phyloP scores from a whole-genome alignment of 306 rosid species.

The Boehmeria nivea region DNA sequence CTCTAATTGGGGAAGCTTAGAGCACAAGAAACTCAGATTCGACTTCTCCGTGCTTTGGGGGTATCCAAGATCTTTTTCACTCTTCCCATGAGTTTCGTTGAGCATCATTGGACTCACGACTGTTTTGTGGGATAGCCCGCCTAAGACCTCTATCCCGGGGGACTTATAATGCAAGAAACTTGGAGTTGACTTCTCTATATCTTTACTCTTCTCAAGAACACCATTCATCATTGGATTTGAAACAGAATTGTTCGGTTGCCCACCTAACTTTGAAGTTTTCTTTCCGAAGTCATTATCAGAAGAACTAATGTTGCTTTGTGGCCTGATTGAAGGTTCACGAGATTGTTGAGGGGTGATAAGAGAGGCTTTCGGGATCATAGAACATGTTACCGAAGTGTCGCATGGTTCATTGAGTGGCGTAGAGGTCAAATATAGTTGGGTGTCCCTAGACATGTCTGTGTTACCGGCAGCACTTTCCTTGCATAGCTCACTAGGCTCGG shows the following conservation, averaged over 20 bases:
- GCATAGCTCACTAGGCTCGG: too few relatives aligned
- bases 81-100: neutral
- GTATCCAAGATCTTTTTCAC: neutral
- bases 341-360: too few relatives aligned
- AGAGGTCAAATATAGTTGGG: too few relatives aligned
- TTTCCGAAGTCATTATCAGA: neutral
- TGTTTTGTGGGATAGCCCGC: too few relatives aligned
- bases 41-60: neutral
- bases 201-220: neutral
- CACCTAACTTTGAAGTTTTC: neutral
- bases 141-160: slow-evolving; percentile 5
- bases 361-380: too few relatives aligned
- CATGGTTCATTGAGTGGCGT: too few relatives aligned
- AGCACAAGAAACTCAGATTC: neutral
- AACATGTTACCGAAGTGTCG: too few relatives aligned
- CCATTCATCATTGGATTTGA: too few relatives aligned
- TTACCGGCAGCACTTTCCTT: too few relatives aligned
- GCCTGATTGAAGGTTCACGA: slow-evolving; percentile 1
- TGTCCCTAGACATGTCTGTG: too few relatives aligned
- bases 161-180: slow-evolving; percentile 18
- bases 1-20: neutral
- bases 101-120: too few relatives aligned
- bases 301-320: neutral
- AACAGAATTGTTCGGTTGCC: slow-evolving; percentile 3
- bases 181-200: neutral